These are phyloP conservation scores for Trypanosoma melophagium DNA, from an alignment of 208 protist genomes.

Conservation along the genomic window DNA sequence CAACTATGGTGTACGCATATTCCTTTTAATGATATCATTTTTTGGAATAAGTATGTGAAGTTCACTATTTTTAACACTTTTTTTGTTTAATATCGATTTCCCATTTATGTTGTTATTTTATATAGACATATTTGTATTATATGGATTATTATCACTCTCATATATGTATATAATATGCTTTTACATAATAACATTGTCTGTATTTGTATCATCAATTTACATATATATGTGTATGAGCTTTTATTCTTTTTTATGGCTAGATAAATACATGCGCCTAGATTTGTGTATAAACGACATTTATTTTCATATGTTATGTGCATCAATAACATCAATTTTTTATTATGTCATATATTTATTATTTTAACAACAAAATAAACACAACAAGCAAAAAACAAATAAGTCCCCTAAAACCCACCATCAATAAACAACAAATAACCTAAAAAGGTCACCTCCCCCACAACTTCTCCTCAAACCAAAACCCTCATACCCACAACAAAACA, in stretches of 20 bases:
- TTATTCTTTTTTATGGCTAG: slow-evolving; percentile 50
- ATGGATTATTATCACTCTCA: slow-evolving; percentile 77
- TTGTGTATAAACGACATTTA: slow-evolving; percentile 57
- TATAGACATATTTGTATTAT: slow-evolving; percentile 85
- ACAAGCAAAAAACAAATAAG: slow-evolving; percentile 6
- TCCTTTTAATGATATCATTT: slow-evolving; percentile 74
- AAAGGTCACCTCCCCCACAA: not conserved
- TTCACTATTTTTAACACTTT: slow-evolving; percentile 71
- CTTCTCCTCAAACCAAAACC: slow-evolving; percentile 15
- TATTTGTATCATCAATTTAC: slow-evolving; percentile 54
- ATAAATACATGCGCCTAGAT: slow-evolving; percentile 56
- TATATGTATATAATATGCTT: slow-evolving; percentile 77
- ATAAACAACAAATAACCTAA: slow-evolving; percentile 14
- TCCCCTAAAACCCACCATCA: slow-evolving; percentile 7
- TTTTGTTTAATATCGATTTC: slow-evolving; percentile 81
- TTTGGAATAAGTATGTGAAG: slow-evolving; percentile 73
- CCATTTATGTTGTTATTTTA: slow-evolving; percentile 83
- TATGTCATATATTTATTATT: slow-evolving; percentile 82
- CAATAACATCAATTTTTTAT: slow-evolving; percentile 50
- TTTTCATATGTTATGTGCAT: slow-evolving; percentile 37
- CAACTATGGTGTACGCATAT: slow-evolving; percentile 69
- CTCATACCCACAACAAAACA: not conserved
- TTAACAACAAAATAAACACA: slow-evolving; percentile 28
- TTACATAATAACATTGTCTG: slow-evolving; percentile 67
- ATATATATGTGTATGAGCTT: slow-evolving; percentile 59